Evolutionary conservation across 2,329 filamentous ascomycete genomes (phyloP), one percentile per base, ranked within the genome.

Genomic region (Rugonectria rugulosa): DNA sequence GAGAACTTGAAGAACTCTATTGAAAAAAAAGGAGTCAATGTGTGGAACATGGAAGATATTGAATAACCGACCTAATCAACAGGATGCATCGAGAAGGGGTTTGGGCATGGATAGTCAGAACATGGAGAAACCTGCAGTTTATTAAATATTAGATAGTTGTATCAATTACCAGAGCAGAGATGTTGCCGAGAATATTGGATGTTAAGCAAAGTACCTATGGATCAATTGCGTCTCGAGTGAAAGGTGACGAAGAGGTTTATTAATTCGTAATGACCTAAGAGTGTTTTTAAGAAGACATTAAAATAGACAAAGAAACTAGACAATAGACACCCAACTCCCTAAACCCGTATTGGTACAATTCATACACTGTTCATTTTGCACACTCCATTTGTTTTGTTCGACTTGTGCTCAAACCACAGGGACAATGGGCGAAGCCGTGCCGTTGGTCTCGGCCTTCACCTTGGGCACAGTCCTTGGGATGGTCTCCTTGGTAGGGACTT

Each of bases 1-100:
- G 73, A 73, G 26, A 83, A 82, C 68, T 70, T 88, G 45, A 79
- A 74, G 71, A 70, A 62, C 5, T 79, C 75, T 57, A 73, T 85
- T 26, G 74, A 79, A 64, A 79, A 78, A 69, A 77, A 74, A 44
- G 82, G 82, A 8, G 78, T 79, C 3, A 77, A 71, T 54, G 79
- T 84, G 29, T 79, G 79, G 75, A 75, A 73, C 38, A 73, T 81
- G 71, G 80, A 81, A 56, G 77, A 79, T 61, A 73, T 76, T 50
- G 79, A 79, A 61, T 81, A 73, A 69, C 49, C 24, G 51, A 37
- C 20, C 26, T 40, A 36, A 32, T 38, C 45, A 41, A 46, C 45
- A 37, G 37, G 31, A 44, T 15, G 38, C 29, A 47, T 15, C 24
- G 24, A 53, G 53, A 53, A 56, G 51, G 48, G 21, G 31, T 45